Evolutionary conservation across 352 stramenopile species (phyloP).

Genomic region (Plasmopara halstedii): DNA sequence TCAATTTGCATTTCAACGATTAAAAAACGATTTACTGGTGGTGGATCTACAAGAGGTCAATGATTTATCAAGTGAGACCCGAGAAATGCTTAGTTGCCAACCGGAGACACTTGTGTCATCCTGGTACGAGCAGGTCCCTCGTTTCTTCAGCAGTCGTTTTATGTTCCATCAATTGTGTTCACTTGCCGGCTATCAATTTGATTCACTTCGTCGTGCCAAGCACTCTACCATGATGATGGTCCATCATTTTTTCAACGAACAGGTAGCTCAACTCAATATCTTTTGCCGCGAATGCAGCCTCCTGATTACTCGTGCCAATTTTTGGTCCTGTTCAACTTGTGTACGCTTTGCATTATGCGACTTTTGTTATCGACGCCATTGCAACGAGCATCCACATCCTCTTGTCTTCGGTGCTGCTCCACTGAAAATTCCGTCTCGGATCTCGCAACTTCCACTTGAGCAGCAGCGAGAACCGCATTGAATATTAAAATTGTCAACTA

Average conservation of each 20-base stretch:
- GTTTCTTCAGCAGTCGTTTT: constrained; percentile 79
- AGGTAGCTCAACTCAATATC: constrained; percentile 55
- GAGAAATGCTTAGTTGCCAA: constrained; percentile 15
- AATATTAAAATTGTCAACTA: background rate
- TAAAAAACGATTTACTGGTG: constrained; percentile 77
- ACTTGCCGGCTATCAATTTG: constrained; percentile 75
- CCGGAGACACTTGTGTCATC: constrained; percentile 36
- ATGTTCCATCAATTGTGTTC: constrained; percentile 85
- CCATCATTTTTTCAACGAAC: constrained; percentile 82
- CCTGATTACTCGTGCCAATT: constrained; percentile 64
- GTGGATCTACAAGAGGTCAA: constrained; percentile 41
- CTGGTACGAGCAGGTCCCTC: constrained; percentile 54
- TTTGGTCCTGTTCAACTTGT: constrained; percentile 55
- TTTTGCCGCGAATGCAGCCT: constrained; percentile 75
- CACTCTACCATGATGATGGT: constrained; percentile 89
- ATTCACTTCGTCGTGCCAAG: constrained; percentile 81
- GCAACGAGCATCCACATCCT: constrained; percentile 37
- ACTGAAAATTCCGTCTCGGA: constrained; percentile 2
- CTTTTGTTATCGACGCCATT: constrained; percentile 44
- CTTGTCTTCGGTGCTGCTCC: constrained; percentile 34
- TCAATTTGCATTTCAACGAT: constrained; percentile 47
- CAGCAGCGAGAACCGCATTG: background rate
- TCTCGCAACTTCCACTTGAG: background rate
- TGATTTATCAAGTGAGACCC: constrained; percentile 1
- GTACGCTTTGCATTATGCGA: constrained; percentile 63